A percentile compares a stretch with the other conserved stretches of the same genome.
Evolutionary conservation across 768 basidiomycete species (phyloP).

Genomic region (Auricularia heimuer): DNA sequence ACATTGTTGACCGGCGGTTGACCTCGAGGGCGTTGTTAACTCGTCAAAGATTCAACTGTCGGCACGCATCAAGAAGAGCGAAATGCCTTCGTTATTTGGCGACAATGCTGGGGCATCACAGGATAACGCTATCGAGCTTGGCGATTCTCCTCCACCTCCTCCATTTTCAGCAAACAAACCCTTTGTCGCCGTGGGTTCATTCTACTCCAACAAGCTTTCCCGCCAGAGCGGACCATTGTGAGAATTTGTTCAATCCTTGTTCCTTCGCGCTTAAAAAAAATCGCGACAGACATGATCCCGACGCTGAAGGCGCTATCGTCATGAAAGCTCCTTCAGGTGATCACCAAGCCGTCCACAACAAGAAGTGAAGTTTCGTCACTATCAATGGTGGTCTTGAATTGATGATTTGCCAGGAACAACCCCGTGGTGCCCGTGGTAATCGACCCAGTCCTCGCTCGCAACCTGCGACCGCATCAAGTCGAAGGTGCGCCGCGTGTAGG

Average conservation of each 20-base stretch:
- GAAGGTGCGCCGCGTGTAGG: slow-evolving; percentile 45
- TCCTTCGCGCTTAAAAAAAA: not conserved
- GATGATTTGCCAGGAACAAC: slow-evolving; percentile 34
- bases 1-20: slow-evolving; percentile 38
- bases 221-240: slow-evolving; percentile 35
- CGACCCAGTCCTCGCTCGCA: slow-evolving; percentile 71
- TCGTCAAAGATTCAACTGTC: slow-evolving; percentile 32
- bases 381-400: not conserved
- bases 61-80: slow-evolving; percentile 19
- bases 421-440: slow-evolving; percentile 76
- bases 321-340: slow-evolving; percentile 70
- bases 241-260: slow-evolving; percentile 15
- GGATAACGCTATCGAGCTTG: not conserved
- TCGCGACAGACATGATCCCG: slow-evolving; percentile 59
- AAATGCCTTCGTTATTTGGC: slow-evolving; percentile 2
- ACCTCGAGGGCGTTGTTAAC: slow-evolving; percentile 30
- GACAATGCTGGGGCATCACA: not conserved
- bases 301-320: slow-evolving; percentile 66
- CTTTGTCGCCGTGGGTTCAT: slow-evolving; percentile 48
- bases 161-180: slow-evolving; percentile 11
- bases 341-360: slow-evolving; percentile 58
- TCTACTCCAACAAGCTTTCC: slow-evolving; percentile 39
- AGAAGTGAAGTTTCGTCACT: slow-evolving; percentile 38
- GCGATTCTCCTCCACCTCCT: not conserved
- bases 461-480: slow-evolving; percentile 79